Evolutionary conservation across 192 early-diverging fungal species (phyloP), one percentile per base, ranked within the genome.

Genomic region (Linnemannia zychae): DNA sequence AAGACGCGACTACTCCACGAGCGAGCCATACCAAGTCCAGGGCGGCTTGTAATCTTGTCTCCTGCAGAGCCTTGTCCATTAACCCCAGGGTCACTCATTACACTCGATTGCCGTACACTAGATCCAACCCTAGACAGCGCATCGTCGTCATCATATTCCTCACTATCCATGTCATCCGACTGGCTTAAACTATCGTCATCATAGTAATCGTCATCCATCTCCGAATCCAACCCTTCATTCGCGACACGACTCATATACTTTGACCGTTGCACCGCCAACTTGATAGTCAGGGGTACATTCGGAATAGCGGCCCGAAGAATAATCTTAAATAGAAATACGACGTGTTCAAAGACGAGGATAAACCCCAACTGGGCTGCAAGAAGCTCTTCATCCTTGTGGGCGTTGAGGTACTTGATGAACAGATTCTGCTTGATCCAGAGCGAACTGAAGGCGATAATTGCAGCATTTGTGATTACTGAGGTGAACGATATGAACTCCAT

Each of bases 381-480:
- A 4, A 86, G 57, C 20, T 78, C 75, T 15, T 71, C 76, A 1
- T 83, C 76, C 0, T 33, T 31, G 1, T 70, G 60, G 0, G 72
- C 84, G 15, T 76, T 65, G 12, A 73, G 28, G 44, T 70, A 76
- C 22, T 74, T 73, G n/a, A 60, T 49, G 76, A 80, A 71, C 24
- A 87, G 57, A 38, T 81, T 65, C 28, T 77, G 78, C 31, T 80
- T 80, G 57, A 87, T 81, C 74, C 75, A 87, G 22, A 77, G 66
- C 1, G 84, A 87, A 67, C 79, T 79, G 74, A 86, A 86, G 12
- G 84, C 84, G 46, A 86, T 80, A 66, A 86, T 86, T 0, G 79
- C 68, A 4, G 78, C 84, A 28, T 87, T 87, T 49, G 84, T 87
- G 68, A 87, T 79, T 9, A 80, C 84, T 1, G 84, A 81, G 16